Evolutionary conservation across 2,329 filamentous ascomycete genomes (phyloP).

Genomic region (Neurospora sp.): DNA sequence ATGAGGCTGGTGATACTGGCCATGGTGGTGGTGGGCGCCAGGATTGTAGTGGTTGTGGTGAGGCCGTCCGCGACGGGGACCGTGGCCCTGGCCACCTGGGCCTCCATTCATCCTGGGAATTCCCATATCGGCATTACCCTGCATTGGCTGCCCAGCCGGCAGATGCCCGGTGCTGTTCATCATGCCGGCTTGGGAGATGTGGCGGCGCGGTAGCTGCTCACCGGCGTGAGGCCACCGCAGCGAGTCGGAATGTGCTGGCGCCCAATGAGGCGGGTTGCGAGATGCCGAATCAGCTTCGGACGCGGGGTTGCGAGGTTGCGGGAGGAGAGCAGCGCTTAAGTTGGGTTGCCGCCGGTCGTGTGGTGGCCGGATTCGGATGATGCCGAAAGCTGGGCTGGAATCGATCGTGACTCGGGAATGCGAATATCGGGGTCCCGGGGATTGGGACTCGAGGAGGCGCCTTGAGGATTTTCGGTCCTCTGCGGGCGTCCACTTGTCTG

Average conservation of each 20-base stretch:
- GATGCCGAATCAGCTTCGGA: background rate
- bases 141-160: slow-evolving; percentile 63
- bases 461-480: background rate
- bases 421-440: background rate
- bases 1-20: slow-evolving; percentile 26
- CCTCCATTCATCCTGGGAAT: slow-evolving; percentile 18
- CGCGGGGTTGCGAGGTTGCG: background rate
- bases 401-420: background rate
- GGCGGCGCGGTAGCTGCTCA: slow-evolving; percentile 22
- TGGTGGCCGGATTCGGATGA: background rate
- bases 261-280: background rate
- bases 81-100: slow-evolving; percentile 25
- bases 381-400: background rate
- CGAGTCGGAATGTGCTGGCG: slow-evolving; percentile 4
- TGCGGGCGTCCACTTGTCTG: background rate
- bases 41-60: slow-evolving; percentile 24
- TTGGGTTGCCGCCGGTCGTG: background rate
- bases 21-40: slow-evolving; percentile 22
- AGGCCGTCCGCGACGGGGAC: slow-evolving; percentile 23
- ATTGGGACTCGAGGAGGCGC: background rate
- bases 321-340: background rate
- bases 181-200: slow-evolving; percentile 55
- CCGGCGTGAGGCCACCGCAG: slow-evolving; percentile 22
- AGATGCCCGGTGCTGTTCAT: slow-evolving; percentile 64
- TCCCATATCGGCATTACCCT: slow-evolving; percentile 28